Evolutionary conservation across 169 alveolate species (phyloP).

Genomic region (Ichthyophthirius multifiliis): DNA sequence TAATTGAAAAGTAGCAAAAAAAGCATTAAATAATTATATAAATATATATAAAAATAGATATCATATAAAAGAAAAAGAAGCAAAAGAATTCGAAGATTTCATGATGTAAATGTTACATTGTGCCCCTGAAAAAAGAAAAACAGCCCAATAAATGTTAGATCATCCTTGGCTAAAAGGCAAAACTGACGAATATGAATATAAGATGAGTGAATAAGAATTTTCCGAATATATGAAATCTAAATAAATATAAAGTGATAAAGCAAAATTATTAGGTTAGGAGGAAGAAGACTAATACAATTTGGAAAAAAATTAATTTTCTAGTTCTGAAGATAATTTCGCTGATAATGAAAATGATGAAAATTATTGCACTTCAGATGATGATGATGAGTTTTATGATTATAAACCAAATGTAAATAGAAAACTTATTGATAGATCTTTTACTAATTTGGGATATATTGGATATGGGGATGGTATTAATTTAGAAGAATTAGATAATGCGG

Average conservation of each 20-base stretch:
- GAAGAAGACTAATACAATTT: too few species aligned
- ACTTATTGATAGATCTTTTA: conserved; percentile 35
- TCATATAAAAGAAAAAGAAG: conserved; percentile 81
- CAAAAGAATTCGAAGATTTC: conserved; percentile 78
- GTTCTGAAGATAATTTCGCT: conserved; percentile 15
- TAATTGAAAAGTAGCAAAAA: conserved; percentile 74
- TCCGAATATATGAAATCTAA: not conserved
- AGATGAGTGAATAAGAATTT: conserved; percentile 32
- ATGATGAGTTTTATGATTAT: conserved; percentile 11
- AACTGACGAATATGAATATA: conserved; percentile 16
- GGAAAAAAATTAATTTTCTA: too few species aligned
- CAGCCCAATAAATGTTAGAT: conserved; percentile 23
- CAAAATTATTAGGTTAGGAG: not conserved
- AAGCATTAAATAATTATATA: not conserved
- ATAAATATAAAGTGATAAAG: not conserved
- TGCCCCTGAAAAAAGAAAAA: conserved; percentile 43
- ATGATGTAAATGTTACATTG: conserved; percentile 85
- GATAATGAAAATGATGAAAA: conserved; percentile 20
- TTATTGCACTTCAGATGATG: not conserved
- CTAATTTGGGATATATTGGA: conserved; percentile 44
- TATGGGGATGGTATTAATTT: conserved; percentile 46
- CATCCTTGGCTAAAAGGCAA: conserved; percentile 17
- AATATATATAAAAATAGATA: not conserved
- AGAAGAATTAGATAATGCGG: conserved; percentile 29
- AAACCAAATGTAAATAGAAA: not conserved